Percentiles rank a stretch among this genome's conserved stretches.
Evolutionary conservation across 257 asterid species (phyloP).

Genomic region (Solanum appendiculatum): DNA sequence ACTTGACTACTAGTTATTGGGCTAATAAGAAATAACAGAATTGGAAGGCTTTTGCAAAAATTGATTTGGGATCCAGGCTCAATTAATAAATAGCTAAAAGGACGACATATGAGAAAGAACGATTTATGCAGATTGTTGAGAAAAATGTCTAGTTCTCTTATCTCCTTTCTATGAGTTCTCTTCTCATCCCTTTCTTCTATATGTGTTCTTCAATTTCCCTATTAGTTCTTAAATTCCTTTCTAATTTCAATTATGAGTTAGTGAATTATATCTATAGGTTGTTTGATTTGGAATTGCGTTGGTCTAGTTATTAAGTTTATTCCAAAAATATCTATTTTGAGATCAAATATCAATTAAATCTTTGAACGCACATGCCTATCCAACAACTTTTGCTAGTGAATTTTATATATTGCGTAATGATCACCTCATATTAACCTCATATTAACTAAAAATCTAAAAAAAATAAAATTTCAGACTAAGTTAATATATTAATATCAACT

Average conservation of each 20-base stretch:
- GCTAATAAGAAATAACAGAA: too few species aligned
- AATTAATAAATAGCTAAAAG: too few species aligned
- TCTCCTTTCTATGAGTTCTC: background rate
- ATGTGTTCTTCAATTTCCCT: background rate
- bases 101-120: too few species aligned
- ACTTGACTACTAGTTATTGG: background rate
- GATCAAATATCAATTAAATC: too few species aligned
- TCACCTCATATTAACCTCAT: background rate
- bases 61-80: too few species aligned
- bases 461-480: too few species aligned
- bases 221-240: background rate
- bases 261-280: background rate
- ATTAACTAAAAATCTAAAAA: too few species aligned
- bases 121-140: background rate
- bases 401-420: background rate
- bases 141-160: background rate
- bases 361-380: too few species aligned
- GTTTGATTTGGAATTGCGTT: background rate
- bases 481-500: background rate
- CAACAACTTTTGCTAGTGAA: too few species aligned
- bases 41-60: too few species aligned
- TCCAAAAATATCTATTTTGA: too few species aligned
- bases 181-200: background rate
- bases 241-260: background rate
- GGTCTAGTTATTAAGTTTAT: background rate